Evolutionary conservation across 257 asterid genomes (phyloP).

Genomic region (Fraxinus americana): DNA sequence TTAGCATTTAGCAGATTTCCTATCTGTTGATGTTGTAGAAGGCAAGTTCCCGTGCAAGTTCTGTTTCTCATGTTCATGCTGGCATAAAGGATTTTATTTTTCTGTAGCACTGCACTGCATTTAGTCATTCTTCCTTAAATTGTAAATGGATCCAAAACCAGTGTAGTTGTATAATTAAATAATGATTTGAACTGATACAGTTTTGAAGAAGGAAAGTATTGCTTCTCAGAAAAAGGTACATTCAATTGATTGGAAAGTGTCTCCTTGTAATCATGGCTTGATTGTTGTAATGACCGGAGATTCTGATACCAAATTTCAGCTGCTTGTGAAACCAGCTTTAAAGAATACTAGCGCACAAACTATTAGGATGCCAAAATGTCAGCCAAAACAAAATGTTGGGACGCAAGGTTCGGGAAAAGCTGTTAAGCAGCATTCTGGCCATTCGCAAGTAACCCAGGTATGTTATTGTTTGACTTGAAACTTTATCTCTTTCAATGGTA

Average conservation of each 20-base stretch:
- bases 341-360: slow-evolving; percentile 54
- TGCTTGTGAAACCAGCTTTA: slow-evolving; percentile 47
- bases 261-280: slow-evolving; percentile 1
- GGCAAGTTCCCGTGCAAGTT: slow-evolving; percentile 9
- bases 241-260: slow-evolving; percentile 5
- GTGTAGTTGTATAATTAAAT: slow-evolving; percentile 11
- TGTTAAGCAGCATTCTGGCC: slow-evolving; percentile 49
- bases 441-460: slow-evolving; percentile 50
- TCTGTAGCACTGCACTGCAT: not conserved
- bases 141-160: slow-evolving; percentile 14
- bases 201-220: slow-evolving; percentile 44
- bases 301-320: slow-evolving; percentile 34
- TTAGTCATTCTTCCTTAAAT: not conserved
- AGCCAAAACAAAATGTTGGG: slow-evolving; percentile 54
- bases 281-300: slow-evolving; percentile 19
- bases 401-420: slow-evolving; percentile 50
- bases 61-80: slow-evolving; percentile 15
- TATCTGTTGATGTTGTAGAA: slow-evolving; percentile 12
- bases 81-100: slow-evolving; percentile 1
- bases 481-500: slow-evolving; percentile 9
- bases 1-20: slow-evolving; percentile 7
- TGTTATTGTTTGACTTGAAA: slow-evolving; percentile 29
- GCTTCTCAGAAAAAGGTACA: slow-evolving; percentile 55
- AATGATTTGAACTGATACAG: slow-evolving; percentile 44
- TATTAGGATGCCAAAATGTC: slow-evolving; percentile 45